Evolutionary conservation across 805 yeast species (phyloP).

Genomic region (Kluyveromyces nonfermentans): DNA sequence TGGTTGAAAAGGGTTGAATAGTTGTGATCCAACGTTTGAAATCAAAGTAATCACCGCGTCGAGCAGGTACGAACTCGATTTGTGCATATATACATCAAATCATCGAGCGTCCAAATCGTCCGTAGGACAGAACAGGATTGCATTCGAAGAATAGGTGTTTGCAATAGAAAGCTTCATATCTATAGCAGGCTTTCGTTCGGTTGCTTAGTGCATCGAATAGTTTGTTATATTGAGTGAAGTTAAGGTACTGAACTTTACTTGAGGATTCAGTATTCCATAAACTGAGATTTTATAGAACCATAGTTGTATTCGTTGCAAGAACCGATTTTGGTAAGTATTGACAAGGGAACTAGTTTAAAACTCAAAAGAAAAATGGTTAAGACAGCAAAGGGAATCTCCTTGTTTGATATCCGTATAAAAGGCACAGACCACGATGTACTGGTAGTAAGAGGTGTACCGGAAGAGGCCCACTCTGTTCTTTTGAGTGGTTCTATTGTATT

Average conservation of each 20-base stretch:
- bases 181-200: no score
- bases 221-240: no score
- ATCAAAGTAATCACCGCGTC: not conserved
- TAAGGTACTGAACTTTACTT: no score
- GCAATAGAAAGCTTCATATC: not conserved
- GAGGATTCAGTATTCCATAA: no score
- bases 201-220: no score
- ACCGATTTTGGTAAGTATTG: no score
- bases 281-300: no score
- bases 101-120: not conserved
- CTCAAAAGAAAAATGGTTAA: constrained; percentile 7
- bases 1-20: not conserved
- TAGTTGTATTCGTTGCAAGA: no score
- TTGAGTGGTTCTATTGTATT: constrained; percentile 72
- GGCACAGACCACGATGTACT: constrained; percentile 71
- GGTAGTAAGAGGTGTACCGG: constrained; percentile 67
- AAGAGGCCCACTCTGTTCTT: constrained; percentile 68
- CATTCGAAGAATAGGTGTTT: not conserved
- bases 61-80: no score
- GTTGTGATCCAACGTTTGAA: not conserved
- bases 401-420: constrained; percentile 48
- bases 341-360: no score
- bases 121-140: not conserved
- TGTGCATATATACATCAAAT: not conserved
- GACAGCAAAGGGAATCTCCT: constrained; percentile 28